Conservation (phyloP, 2,329 filamentous ascomycete species). For the Arthrinium puccinioides region DNA sequence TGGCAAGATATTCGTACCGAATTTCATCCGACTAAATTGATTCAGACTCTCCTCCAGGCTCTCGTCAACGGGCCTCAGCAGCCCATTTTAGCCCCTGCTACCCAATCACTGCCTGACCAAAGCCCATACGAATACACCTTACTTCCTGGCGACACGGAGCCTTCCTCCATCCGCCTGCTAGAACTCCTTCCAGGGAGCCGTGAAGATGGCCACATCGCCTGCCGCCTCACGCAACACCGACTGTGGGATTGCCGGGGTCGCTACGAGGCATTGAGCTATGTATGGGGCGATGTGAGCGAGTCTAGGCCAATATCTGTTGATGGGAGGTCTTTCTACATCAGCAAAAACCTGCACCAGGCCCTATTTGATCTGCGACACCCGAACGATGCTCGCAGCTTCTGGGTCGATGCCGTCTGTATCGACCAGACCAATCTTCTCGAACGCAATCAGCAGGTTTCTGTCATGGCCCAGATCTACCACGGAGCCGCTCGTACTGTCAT, state of each 20-base stretch:
- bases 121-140: not conserved
- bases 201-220: not conserved
- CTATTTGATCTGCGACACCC: not conserved
- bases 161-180: not conserved
- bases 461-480: slow-evolving; percentile 7
- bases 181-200: not conserved
- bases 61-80: no score
- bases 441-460: slow-evolving; percentile 3
- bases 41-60: no score
- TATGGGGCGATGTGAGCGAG: not conserved
- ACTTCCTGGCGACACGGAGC: not conserved
- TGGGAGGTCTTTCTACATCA: not conserved
- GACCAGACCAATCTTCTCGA: slow-evolving; percentile 5
- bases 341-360: not conserved
- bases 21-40: no score
- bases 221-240: not conserved
- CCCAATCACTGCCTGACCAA: no score
- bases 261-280: slow-evolving; percentile 1
- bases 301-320: not conserved
- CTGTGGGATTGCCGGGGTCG: not conserved
- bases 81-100: no score
- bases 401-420: slow-evolving; percentile 10
- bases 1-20: no score
- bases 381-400: not conserved
- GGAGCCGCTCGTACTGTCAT: slow-evolving; percentile 1